These are phyloP conservation scores for Xerocomus minutiporus DNA, from an alignment of 1,284 basidiomycete genomes.

Conservation along the genomic window DNA sequence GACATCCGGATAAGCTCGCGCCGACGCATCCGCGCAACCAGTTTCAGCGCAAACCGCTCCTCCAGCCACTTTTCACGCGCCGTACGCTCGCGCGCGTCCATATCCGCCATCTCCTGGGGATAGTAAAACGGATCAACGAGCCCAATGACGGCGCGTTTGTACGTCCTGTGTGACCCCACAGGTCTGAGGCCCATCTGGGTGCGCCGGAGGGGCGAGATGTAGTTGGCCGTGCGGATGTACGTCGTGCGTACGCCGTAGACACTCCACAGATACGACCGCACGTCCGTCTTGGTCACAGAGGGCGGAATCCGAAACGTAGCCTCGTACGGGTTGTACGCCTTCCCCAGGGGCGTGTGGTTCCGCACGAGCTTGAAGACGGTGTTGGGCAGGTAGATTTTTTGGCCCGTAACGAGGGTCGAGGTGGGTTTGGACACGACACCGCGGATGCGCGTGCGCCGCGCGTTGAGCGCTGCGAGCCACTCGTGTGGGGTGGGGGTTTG, in stretches of 20 bases:
- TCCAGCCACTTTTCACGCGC: slow-evolving; percentile 58
- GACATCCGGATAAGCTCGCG: slow-evolving; percentile 43
- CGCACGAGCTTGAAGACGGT: slow-evolving; percentile 78
- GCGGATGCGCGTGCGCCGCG: slow-evolving; percentile 58
- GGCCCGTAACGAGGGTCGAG: slow-evolving; percentile 61
- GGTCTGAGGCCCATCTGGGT: slow-evolving; percentile 29
- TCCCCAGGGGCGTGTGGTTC: slow-evolving; percentile 73
- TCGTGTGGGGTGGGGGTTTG: slow-evolving; percentile 43
- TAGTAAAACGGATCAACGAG: slow-evolving; percentile 89
- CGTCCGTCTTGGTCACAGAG: slow-evolving; percentile 86
- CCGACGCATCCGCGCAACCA: slow-evolving; percentile 40
- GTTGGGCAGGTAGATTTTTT: slow-evolving; percentile 87
- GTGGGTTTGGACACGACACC: slow-evolving; percentile 45
- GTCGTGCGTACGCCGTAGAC: slow-evolving; percentile 87
- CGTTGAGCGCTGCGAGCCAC: slow-evolving; percentile 55
- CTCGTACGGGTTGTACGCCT: slow-evolving; percentile 90
- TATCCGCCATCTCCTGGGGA: slow-evolving; percentile 74
- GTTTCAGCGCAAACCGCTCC: slow-evolving; percentile 49
- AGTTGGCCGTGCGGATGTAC: slow-evolving; percentile 92
- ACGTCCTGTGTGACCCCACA: slow-evolving; percentile 49
- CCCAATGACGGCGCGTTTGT: slow-evolving; percentile 87
- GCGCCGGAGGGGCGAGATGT: slow-evolving; percentile 56
- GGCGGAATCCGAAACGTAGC: slow-evolving; percentile 90
- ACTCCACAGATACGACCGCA: slow-evolving; percentile 80
- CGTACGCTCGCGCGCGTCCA: slow-evolving; percentile 51